These are phyloP conservation scores for Nakazawaea holstii DNA, from an alignment of 805 yeast genomes.

Conservation along the genomic window DNA sequence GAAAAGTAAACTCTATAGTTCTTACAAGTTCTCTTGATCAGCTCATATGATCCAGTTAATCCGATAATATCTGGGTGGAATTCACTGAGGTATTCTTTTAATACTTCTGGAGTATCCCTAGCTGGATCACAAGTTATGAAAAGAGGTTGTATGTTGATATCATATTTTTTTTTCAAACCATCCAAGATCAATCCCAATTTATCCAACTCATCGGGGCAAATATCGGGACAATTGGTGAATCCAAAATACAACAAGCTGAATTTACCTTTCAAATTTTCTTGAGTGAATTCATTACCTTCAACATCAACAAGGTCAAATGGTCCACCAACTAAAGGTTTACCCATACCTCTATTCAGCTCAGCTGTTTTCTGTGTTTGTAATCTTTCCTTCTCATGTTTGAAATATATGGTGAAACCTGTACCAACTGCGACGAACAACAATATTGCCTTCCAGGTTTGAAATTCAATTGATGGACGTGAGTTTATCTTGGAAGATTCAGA, in stretches of 20 bases:
- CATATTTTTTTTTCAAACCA: slow-evolving; percentile 47
- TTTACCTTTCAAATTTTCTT: slow-evolving; percentile 68
- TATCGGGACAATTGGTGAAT: slow-evolving; percentile 96
- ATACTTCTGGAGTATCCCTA: slow-evolving; percentile 82
- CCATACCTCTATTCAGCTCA: slow-evolving; percentile 81
- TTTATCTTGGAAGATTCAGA: slow-evolving; percentile 26
- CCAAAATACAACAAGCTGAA: slow-evolving; percentile 92
- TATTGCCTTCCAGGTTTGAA: slow-evolving; percentile 83
- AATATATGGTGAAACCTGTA: slow-evolving; percentile 63
- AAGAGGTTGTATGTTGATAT: slow-evolving; percentile 70
- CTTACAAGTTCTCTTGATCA: slow-evolving; percentile 80
- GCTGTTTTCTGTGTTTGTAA: slow-evolving; percentile 71
- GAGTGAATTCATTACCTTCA: slow-evolving; percentile 69
- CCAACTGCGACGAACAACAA: slow-evolving; percentile 64
- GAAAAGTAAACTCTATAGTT: slow-evolving; percentile 91
- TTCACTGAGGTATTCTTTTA: slow-evolving; percentile 77
- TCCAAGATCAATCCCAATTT: slow-evolving; percentile 73
- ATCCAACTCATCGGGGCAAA: slow-evolving; percentile 97
- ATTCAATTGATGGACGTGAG: slow-evolving; percentile 46
- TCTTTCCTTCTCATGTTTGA: slow-evolving; percentile 71
- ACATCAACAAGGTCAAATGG: slow-evolving; percentile 71
- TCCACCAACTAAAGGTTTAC: slow-evolving; percentile 92
- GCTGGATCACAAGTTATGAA: slow-evolving; percentile 98
- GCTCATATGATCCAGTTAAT: slow-evolving; percentile 85
- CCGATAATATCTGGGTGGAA: slow-evolving; percentile 90